A percentile compares a stretch with the other conserved stretches of the same genome.
Evolutionary conservation across 2,329 filamentous ascomycete genomes (phyloP).

Genomic region (Cadophora luteo-olivacea): DNA sequence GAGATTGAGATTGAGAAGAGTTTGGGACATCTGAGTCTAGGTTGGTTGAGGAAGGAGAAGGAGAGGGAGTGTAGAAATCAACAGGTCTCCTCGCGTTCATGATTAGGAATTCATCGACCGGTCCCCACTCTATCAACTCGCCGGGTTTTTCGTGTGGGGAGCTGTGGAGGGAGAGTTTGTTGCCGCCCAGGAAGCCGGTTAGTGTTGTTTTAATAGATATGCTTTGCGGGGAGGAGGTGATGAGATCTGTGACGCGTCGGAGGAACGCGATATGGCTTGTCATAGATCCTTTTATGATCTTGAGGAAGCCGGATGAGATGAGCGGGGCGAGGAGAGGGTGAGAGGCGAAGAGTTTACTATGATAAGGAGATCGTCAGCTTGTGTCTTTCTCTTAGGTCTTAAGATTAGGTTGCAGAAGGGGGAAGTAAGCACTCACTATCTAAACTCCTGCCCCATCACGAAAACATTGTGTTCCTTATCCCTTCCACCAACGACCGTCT

Average conservation of each 20-base stretch:
- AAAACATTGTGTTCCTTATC: background rate
- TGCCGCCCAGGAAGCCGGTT: conserved; percentile 9
- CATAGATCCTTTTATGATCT: conserved; percentile 13
- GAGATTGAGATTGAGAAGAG: too few species aligned
- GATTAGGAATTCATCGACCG: conserved; percentile 16
- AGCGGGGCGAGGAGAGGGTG: background rate
- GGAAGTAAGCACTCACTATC: background rate
- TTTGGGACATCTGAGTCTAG: too few species aligned
- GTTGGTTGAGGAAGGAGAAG: too few species aligned
- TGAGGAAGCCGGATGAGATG: background rate
- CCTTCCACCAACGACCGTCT: background rate
- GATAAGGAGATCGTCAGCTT: background rate
- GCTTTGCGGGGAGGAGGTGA: background rate
- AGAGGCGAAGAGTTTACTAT: conserved; percentile 9
- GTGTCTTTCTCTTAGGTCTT: background rate
- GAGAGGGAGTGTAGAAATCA: conserved; percentile 9
- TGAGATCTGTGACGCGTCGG: background rate
- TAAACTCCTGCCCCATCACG: background rate
- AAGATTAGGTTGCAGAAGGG: background rate
- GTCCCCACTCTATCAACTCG: conserved; percentile 5
- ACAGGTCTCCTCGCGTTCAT: conserved; percentile 19
- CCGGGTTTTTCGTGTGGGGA: conserved; percentile 5
- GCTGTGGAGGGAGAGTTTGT: conserved; percentile 3
- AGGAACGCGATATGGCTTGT: conserved; percentile 12
- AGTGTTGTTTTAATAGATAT: background rate